phyloP scores from a whole-genome alignment of 2,329 filamentous ascomycete genomes.

The Monascus ruber region DNA sequence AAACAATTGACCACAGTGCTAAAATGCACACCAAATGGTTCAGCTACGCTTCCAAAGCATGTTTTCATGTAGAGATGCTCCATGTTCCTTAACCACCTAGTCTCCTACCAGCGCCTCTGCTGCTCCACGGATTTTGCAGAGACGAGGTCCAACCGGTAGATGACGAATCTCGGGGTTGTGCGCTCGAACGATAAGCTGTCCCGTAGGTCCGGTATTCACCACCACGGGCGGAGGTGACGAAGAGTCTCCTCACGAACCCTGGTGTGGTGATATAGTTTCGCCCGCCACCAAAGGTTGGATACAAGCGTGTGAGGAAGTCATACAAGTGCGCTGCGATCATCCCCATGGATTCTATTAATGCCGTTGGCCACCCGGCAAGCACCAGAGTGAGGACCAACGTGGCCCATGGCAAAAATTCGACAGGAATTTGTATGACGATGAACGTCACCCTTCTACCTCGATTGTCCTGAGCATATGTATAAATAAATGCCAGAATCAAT shows the following conservation, averaged over 20 bases:
- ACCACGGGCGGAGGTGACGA: constrained; percentile 39
- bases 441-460: constrained; percentile 64
- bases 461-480: constrained; percentile 79
- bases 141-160: constrained; percentile 20
- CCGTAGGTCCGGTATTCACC: constrained; percentile 48
- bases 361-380: constrained; percentile 45
- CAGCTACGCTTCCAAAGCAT: no score
- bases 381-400: constrained; percentile 68
- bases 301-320: constrained; percentile 79
- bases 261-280: constrained; percentile 67
- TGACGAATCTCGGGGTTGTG: constrained; percentile 14
- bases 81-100: constrained; percentile 20
- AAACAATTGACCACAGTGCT: constrained; percentile 1
- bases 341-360: constrained; percentile 61
- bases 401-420: constrained; percentile 68
- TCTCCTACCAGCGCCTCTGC: constrained; percentile 30
- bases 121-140: constrained; percentile 25
- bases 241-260: constrained; percentile 55
- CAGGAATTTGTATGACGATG: constrained; percentile 72
- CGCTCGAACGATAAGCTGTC: constrained; percentile 40
- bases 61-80: no score
- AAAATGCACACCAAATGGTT: no score
- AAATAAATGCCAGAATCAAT: constrained; percentile 67
- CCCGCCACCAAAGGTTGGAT: constrained; percentile 80
- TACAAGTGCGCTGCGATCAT: constrained; percentile 78